Percentiles rank a stretch among this genome's conserved stretches.
phyloP scores from a whole-genome alignment of 1,139 yeast species.

The Geotrichum fermentans region DNA sequence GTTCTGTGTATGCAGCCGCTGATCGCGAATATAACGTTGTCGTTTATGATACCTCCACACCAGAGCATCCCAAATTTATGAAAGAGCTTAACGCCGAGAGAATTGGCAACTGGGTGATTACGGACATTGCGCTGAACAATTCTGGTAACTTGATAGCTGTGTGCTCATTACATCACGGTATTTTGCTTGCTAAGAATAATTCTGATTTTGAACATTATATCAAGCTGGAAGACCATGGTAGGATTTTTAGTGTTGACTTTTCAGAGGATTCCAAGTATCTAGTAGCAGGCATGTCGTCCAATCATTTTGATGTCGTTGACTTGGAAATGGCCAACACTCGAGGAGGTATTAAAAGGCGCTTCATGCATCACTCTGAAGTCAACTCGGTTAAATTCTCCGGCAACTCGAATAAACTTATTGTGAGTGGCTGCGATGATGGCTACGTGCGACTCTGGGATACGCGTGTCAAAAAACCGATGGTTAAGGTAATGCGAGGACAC shows the following conservation, averaged over 20 bases:
- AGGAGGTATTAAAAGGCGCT: neutral
- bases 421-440: conserved; percentile 80
- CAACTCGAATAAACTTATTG: conserved; percentile 64
- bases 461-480: conserved; percentile 28
- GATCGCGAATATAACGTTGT: neutral
- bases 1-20: neutral
- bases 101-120: neutral
- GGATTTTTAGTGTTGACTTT: conserved; percentile 1
- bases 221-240: neutral
- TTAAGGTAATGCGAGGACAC: conserved; percentile 61
- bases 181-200: neutral
- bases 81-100: neutral
- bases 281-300: neutral
- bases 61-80: neutral
- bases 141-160: neutral
- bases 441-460: conserved; percentile 83
- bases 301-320: neutral
- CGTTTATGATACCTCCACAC: neutral
- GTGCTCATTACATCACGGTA: neutral
- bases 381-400: conserved; percentile 73
- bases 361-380: conserved; percentile 26
- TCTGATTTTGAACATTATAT: neutral
- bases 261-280: neutral
- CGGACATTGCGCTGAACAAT: neutral
- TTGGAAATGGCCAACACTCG: neutral